Conservation (phyloP, 129 eudicot species). For the carrot (Daucus carota) region DH1_v3.0 NC_030388.2:15342501-15343000, state of each 20-base stretch:
- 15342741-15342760: slow-evolving; percentile 14
- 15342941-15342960: slow-evolving; percentile 16
- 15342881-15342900: slow-evolving; percentile 18
- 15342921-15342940: slow-evolving; percentile 3
- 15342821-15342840: too few relatives aligned
- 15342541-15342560: neutral
- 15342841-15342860: too few relatives aligned
- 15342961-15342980: slow-evolving; percentile 13
- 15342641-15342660: slow-evolving; percentile 11
- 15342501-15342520: slow-evolving; percentile 10
- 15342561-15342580: neutral
- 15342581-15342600: neutral
- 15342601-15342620: slow-evolving; percentile 11
- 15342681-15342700: slow-evolving; percentile 2
- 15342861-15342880: too few relatives aligned
- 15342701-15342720: slow-evolving; percentile 10
- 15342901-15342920: slow-evolving; percentile 8
- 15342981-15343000: neutral
- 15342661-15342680: slow-evolving; percentile 6
- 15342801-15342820: neutral
- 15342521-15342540: neutral
- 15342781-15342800: neutral
- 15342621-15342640: neutral
- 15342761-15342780: neutral
- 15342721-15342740: slow-evolving; percentile 13